Base-by-base conservation (phyloP, 306 rosid species). In the Mimosa bimucronata region DNA sequence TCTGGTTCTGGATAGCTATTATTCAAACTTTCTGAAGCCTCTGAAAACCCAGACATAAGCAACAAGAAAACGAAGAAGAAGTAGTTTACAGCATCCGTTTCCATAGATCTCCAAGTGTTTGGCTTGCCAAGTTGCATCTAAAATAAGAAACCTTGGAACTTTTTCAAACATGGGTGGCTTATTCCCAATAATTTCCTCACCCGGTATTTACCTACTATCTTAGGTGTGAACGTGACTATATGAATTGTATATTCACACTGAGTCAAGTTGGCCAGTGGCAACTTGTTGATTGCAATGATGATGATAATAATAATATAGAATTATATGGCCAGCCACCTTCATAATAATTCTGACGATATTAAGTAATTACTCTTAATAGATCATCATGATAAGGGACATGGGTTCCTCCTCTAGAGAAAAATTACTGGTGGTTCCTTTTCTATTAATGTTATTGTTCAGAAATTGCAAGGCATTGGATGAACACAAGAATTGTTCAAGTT, bases 1-100 rank as follows among this genome's bases (percentile, higher is more conserved):
- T 12, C 38, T 9, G 73, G 19, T 14, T 69, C 68, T 21, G 16
- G 8, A 79, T 85, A 80, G 16, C 19, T 23, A 57, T 67, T 23
- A 57, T 67, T n/a, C 60, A 13, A 71, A 37, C 16, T 65, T 38
- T 38, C 30, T 74, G 68, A 79, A 25, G 31, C n/a, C 14, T 58
- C 62, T 18, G 9, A 19, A 38, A 72, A 77, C 30, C 19, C 64
- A 9, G 30, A 7, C 29, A 79, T 18, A 10, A 84, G 42, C 38
- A 82, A 15, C 15, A 84, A 61, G 40, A 6, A 34, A 10, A 52
- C 0, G 10, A 66, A 21, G 34, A 13, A 82, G 66, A 57, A 5
- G 8, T 37, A 74, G 34, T 2, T 37, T 60, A 60, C 15, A 7
- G 7, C 3, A 30, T n/a, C 31, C 75, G 53, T 11, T 40, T 29